Evolutionary conservation across 2,329 filamentous ascomycete genomes (phyloP), one percentile per base, ranked within the genome.

Genomic region (Pyrenochaeta sp.): DNA sequence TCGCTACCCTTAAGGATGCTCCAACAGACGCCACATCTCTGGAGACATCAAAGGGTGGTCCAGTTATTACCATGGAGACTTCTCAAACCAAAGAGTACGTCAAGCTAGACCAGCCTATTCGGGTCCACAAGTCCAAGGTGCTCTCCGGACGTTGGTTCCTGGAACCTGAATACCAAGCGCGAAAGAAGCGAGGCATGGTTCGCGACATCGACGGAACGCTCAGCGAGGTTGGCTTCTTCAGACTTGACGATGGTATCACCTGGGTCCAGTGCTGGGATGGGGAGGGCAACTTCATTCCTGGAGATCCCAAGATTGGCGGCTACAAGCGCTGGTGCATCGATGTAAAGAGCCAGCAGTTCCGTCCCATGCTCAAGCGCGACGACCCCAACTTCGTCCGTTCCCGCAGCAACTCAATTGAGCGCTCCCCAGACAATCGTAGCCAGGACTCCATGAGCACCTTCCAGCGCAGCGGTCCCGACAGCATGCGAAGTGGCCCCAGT

Each of bases 231-330:
- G 66, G 74, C 42, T 80, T 79, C 63, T 79, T 80, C 63, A 72
- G 67, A 9, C 71, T 80, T 19, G 77, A 80, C 42, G 74, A 79
- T 35, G 75, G 73, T 23, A 58, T 73, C 31, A 71, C 74, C 39
- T 80, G 76, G 76, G 76, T 80, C 24, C 70, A 75, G 26, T 77
- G 74, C 48, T 79, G 76, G 76, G 76, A 79, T 53, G 65, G 71
- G 15, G 62, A 77, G 27, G 77, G 75, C 40, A 69, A 66, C n/a
- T 80, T 80, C 59, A 74, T 79, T 29, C 75, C 75, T 3, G 77
- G 76, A 1, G 76, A 76, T 3, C 35, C 40, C 21, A 45, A 41
- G 7, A 41, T 39, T 13, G 49, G 40, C 7, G 44, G 46, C 6
- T 79, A 79, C 54, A 73, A 75, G 40, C 74, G 76, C 32, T 80